Evolutionary conservation across 2,329 filamentous ascomycete species (phyloP).

Genomic region (Penicillium sp.): DNA sequence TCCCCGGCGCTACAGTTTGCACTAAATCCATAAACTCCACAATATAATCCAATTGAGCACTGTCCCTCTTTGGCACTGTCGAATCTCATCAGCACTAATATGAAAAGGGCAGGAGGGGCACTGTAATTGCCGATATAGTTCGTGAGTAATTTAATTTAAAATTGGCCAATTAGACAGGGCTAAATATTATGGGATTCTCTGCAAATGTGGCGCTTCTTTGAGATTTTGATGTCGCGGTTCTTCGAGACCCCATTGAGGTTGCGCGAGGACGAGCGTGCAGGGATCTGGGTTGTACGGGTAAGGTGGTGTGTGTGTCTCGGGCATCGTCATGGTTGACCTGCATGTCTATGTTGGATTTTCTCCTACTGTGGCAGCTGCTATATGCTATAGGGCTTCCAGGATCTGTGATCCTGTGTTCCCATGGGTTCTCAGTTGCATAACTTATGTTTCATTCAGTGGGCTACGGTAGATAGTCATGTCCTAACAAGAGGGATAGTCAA

Average conservation of each 20-base stretch:
- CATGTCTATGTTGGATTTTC: neutral
- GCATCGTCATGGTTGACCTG: neutral
- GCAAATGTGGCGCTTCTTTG: neutral
- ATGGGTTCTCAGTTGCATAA: neutral
- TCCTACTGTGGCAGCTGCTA: neutral
- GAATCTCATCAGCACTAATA: slow-evolving; percentile 2
- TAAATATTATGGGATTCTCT: neutral
- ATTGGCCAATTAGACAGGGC: neutral
- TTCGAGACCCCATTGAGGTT: neutral
- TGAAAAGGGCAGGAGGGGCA: neutral
- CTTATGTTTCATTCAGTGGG: neutral
- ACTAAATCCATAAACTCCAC: neutral
- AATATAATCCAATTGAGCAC: neutral
- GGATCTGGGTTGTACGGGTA: neutral
- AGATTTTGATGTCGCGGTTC: neutral
- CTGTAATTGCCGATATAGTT: neutral
- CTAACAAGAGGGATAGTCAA: neutral
- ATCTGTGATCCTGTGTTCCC: neutral
- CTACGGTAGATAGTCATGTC: neutral
- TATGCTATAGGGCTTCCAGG: neutral
- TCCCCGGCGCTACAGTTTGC: slow-evolving; percentile 1
- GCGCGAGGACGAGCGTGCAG: neutral
- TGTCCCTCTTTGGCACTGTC: neutral
- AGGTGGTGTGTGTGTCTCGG: neutral
- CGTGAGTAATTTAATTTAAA: neutral